Evolutionary conservation across 176 grass and related monocot genomes (phyloP).

Genomic region (Hyparrhenia diplandra): DNA sequence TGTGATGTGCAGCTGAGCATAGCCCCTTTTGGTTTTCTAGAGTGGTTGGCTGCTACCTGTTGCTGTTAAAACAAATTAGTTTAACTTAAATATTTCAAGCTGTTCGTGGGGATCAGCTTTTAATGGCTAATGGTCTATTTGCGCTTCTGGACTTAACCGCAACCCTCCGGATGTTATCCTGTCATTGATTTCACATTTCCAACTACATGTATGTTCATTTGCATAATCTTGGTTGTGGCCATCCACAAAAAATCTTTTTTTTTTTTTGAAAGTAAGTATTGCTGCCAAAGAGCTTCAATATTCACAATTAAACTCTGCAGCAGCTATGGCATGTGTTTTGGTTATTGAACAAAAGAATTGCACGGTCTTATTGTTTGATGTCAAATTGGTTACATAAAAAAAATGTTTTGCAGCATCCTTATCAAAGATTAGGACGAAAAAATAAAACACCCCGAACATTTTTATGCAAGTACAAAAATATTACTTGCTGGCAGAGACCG

Average conservation of each 20-base stretch:
- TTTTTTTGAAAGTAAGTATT: no score
- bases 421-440: no score
- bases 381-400: background rate
- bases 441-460: no score
- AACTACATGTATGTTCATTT: background rate
- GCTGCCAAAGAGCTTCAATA: background rate
- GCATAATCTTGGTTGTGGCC: background rate
- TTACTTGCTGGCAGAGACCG: no score
- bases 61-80: background rate
- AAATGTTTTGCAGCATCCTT: no score
- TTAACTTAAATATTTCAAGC: constrained; percentile 1
- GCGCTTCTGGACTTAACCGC: background rate
- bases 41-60: background rate
- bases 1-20: background rate
- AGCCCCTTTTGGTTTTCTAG: background rate
- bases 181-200: background rate
- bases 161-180: background rate
- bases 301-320: background rate
- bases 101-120: background rate
- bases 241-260: background rate
- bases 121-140: background rate
- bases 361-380: background rate
- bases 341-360: background rate
- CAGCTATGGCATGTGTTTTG: background rate
- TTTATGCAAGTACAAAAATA: no score